A percentile compares a stretch with the other conserved stretches of the same genome.
Evolutionary conservation across 176 grass and related monocot genomes (phyloP).

Genomic region (Hordeum marinum): DNA sequence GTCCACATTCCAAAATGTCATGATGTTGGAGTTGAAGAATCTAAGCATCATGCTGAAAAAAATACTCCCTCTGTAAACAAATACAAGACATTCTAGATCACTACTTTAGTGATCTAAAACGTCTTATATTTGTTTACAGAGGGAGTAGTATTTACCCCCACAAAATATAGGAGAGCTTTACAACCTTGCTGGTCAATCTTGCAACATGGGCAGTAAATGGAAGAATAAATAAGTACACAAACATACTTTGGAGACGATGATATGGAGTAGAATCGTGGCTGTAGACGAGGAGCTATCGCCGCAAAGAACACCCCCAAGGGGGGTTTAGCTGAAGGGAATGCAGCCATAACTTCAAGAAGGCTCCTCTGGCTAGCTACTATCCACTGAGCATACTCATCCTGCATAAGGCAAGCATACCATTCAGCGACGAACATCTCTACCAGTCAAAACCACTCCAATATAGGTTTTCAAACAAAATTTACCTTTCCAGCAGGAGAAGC

Average conservation of each 20-base stretch:
- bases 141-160: not conserved
- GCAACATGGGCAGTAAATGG: not conserved
- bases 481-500: conserved; percentile 97
- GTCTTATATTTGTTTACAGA: too few relatives aligned
- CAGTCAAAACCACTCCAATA: not conserved
- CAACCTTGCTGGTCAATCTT: not conserved
- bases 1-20: not conserved
- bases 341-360: conserved; percentile 86
- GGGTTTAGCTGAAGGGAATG: conserved; percentile 80
- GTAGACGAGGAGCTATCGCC: conserved; percentile 77
- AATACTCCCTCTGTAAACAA: too few relatives aligned
- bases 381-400: conserved; percentile 97
- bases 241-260: conserved; percentile 80
- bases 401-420: conserved; percentile 4
- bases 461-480: not conserved
- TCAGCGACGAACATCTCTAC: not conserved
- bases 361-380: conserved; percentile 77
- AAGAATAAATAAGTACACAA: not conserved
- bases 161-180: not conserved
- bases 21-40: not conserved
- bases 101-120: too few relatives aligned
- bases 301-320: conserved; percentile 84
- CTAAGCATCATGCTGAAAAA: not conserved
- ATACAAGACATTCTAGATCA: too few relatives aligned
- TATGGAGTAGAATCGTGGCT: conserved; percentile 87